Evolutionary conservation across 345 rosid species (phyloP).

Genomic region (Lagerstroemia speciosa): DNA sequence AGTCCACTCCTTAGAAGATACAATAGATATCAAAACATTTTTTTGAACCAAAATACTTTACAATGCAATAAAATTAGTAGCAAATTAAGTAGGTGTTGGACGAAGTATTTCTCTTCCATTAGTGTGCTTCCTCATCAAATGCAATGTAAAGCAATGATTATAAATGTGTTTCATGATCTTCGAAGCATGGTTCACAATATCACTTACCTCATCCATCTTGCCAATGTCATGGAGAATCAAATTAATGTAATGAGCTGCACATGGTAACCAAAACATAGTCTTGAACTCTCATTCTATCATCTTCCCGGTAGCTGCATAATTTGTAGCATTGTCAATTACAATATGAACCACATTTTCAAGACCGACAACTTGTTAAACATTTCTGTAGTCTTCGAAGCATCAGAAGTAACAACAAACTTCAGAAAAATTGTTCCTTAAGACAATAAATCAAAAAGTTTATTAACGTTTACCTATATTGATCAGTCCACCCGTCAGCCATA

Average conservation of each 20-base stretch:
- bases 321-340: no score
- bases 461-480: background rate
- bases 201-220: background rate
- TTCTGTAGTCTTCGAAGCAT: background rate
- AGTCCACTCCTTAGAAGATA: background rate
- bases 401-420: no score
- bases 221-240: background rate
- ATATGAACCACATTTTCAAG: no score
- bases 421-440: no score
- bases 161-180: background rate
- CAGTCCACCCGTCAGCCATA: no score
- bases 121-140: background rate
- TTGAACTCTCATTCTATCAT: background rate
- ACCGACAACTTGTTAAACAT: background rate
- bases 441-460: no score
- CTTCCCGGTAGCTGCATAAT: background rate
- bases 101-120: background rate
- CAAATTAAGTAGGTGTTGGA: background rate
- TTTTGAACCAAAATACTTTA: background rate
- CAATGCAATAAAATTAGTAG: background rate
- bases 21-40: background rate
- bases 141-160: background rate
- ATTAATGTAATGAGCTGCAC: background rate
- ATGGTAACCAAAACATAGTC: background rate
- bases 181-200: background rate